Base-by-base conservation (phyloP, 306 rosid genomes). In the Medicago lupulina region DNA sequence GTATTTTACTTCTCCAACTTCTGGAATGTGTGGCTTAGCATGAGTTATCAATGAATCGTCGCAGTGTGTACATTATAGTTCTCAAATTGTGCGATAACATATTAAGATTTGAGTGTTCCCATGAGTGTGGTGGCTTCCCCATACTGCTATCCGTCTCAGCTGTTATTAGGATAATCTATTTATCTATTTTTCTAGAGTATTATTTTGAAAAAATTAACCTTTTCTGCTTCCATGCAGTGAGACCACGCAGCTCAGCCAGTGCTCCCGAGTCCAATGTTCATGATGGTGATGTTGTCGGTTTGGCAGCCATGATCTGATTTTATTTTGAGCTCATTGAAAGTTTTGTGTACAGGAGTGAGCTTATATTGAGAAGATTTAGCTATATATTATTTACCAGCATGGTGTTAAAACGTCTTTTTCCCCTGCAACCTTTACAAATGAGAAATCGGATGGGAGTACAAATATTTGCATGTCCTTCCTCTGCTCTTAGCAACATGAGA, bases 221-320 rank as follows among this genome's bases (percentile, higher is more conserved):
- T 9, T 43, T 64, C 5, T 73, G 43, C 67, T 71, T 77, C 68
- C 79, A 18, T 79, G 67, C 97, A 96, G 99, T 40, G 40, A 90
- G 93, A 85, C 78, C 87, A 7, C 97, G 99, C 23, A 87, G 76
- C 84, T 36, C 92, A 5, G 77, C 50, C 72, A 88, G 88, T 54
- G 67, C 83, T 79, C 62, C 88, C 0, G 96, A 86, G 68, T 83
- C 85, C 79, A 89, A 80, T 74, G 88, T 78, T 39, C 90, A 87
- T 66, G 99, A 92, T 16, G 97, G 91, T 50, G 97, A 88, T 0
- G 18, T 5, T 25, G 25, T 92, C 36, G 99, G 99, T 14, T 81
- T 96, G 87, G 97, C 98, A 43, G 74, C 96, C 79, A 83, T 95
- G 17, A 78, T 90, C 43, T 92, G 88, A 94, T 57, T 81, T 41